Evolutionary conservation across 306 rosid species (phyloP).

Genomic region (Prunus salicina): DNA sequence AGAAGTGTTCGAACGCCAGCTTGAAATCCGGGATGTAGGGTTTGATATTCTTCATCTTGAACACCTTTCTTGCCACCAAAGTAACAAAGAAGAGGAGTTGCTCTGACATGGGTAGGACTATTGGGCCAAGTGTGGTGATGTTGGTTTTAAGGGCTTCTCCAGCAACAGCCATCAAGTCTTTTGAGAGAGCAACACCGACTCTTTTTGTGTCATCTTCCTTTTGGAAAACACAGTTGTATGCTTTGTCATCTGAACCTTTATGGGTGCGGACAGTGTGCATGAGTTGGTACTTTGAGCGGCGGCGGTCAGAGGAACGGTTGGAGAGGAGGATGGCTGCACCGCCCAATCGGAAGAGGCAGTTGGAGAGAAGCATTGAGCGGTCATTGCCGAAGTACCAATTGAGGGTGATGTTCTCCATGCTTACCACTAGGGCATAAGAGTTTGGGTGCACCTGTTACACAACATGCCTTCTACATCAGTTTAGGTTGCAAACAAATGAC

Average conservation of each 20-base stretch:
- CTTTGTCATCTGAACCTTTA: slow-evolving; percentile 70
- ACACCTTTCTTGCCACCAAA: slow-evolving; percentile 50
- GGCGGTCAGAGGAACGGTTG: slow-evolving; percentile 42
- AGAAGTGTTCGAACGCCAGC: slow-evolving; percentile 84
- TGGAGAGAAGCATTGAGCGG: slow-evolving; percentile 76
- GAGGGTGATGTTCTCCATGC: slow-evolving; percentile 90
- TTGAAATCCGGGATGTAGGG: slow-evolving; percentile 86
- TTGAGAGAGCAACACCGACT: slow-evolving; percentile 68
- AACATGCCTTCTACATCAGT: neutral
- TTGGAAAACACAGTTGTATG: slow-evolving; percentile 63
- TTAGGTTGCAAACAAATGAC: neutral
- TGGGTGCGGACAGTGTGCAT: slow-evolving; percentile 79
- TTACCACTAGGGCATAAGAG: slow-evolving; percentile 77
- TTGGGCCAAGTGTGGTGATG: slow-evolving; percentile 81
- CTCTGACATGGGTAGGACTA: slow-evolving; percentile 90
- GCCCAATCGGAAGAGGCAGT: slow-evolving; percentile 85
- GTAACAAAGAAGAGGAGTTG: slow-evolving; percentile 65
- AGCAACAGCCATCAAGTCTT: slow-evolving; percentile 78
- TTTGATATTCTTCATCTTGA: slow-evolving; percentile 59
- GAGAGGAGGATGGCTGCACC: slow-evolving; percentile 89
- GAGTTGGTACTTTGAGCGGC: slow-evolving; percentile 68
- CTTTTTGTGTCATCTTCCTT: slow-evolving; percentile 60
- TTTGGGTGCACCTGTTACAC: slow-evolving; percentile 68
- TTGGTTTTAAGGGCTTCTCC: slow-evolving; percentile 86
- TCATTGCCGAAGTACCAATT: slow-evolving; percentile 91